Evolutionary conservation across 2,329 filamentous ascomycete species (phyloP), one percentile per base, ranked within the genome.

Genomic region (Alternaria alternata): DNA sequence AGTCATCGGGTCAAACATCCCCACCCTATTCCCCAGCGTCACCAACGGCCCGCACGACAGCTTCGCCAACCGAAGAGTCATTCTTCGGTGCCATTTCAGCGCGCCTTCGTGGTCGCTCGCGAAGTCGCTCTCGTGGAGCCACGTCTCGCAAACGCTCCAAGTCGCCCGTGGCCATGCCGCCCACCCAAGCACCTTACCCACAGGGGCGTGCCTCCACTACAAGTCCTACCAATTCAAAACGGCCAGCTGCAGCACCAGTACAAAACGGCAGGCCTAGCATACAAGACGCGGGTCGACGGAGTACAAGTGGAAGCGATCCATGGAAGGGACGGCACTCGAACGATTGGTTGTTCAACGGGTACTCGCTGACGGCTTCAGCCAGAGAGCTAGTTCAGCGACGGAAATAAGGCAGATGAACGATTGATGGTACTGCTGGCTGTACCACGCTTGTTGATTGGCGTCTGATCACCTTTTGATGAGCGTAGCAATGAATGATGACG

Each of bases 311-410:
- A 47, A 78, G 75, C 60, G 73, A 78, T 57, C 69, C 71, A 57
- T 78, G 76, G 76, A 66, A 69, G 9, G 75, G 75, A 52, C 71
- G 77, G 7, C 77, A 79, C 61, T 76, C 76, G 24, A 79, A 79
- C 55, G 72, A 74, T 8, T 79, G 77, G 77, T 65, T 79, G 5
- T 79, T 79, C 57, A 72, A 72, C 42, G 75, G 73, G 41, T 78
- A 75, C 59, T 78, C 75, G 16, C 73, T 78, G 9, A 76, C 73
- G n/a, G 76, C 75, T 34, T 70, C 72, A 9, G 72, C 75, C 20
- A 78, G 73, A 52, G 73, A 70, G 20, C 44, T 76, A 26, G 47
- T 76, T 12, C 63, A 72, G 46, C 56, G 67, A 32, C 70, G 70
- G 47, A 75, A 69, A 54, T 64, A 48, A 39, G 11, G 16, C 62